phyloP scores from a whole-genome alignment of 306 rosid species.

The Cucumis sativus region DNA sequence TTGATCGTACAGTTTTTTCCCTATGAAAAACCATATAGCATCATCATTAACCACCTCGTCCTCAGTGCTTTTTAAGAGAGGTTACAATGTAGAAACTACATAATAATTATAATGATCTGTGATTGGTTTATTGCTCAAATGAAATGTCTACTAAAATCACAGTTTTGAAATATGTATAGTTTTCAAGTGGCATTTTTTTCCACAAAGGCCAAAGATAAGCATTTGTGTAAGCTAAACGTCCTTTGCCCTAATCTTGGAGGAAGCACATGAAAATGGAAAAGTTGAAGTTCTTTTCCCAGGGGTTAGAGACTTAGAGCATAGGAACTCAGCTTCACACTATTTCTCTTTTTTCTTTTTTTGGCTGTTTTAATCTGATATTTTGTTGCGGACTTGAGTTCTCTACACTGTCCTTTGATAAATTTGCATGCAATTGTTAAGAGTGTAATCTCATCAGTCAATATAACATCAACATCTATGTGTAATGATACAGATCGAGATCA shows the following conservation, averaged over 20 bases:
- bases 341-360: background rate
- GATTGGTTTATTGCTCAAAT: background rate
- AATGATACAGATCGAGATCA: constrained; percentile 67
- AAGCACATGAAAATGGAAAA: background rate
- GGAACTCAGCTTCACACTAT: background rate
- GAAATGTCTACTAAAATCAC: background rate
- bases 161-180: background rate
- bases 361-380: background rate
- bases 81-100: background rate
- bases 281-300: background rate
- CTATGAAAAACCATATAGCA: background rate
- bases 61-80: background rate
- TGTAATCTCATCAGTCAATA: background rate
- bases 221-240: background rate
- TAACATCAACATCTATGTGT: constrained; percentile 3
- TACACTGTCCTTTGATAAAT: background rate
- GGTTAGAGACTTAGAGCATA: background rate
- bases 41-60: background rate
- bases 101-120: background rate
- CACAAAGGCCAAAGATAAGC: background rate
- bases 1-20: background rate
- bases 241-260: background rate
- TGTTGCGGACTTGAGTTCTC: background rate
- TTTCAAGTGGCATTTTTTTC: background rate
- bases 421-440: background rate